These are phyloP conservation scores for Candida coleopterorum DNA, from an alignment of 805 yeast genomes.

Conservation along the genomic window DNA sequence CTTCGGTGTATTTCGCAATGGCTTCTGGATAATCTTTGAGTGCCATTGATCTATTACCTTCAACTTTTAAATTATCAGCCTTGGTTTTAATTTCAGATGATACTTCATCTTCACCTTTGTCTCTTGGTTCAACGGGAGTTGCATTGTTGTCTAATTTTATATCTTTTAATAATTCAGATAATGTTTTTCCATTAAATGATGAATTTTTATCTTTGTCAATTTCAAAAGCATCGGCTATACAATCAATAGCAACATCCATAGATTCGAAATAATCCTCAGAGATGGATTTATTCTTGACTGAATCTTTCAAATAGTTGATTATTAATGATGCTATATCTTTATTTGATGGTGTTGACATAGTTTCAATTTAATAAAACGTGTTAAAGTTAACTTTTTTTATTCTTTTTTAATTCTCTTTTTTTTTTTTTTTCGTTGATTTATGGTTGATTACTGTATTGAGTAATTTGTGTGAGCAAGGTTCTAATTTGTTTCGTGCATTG, in stretches of 20 bases:
- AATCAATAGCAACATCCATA: constrained; percentile 88
- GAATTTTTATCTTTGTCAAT: constrained; percentile 54
- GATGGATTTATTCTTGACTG: constrained; percentile 58
- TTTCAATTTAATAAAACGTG: not conserved
- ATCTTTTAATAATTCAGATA: constrained; percentile 40
- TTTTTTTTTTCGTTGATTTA: too few species aligned
- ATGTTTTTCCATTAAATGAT: constrained; percentile 41
- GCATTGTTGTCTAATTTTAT: too few species aligned
- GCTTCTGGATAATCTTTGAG: constrained; percentile 66
- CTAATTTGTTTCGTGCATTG: too few species aligned
- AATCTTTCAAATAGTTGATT: constrained; percentile 60
- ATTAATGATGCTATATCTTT: constrained; percentile 70
- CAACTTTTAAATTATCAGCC: constrained; percentile 81
- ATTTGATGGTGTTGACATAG: constrained; percentile 27
- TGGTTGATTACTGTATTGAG: too few species aligned
- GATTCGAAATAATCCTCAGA: constrained; percentile 82
- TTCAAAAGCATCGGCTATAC: constrained; percentile 82
- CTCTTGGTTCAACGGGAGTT: constrained; percentile 28
- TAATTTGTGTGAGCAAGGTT: not conserved
- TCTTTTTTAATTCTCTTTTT: not conserved
- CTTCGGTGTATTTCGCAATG: constrained; percentile 71
- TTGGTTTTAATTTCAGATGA: constrained; percentile 55
- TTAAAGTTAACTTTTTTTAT: not conserved
- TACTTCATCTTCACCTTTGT: constrained; percentile 26
- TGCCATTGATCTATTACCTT: constrained; percentile 91